A percentile compares a stretch with the other conserved stretches of the same genome.
Conservation (phyloP, 306 rosid species). For the Quillaja saponaria region DNA sequence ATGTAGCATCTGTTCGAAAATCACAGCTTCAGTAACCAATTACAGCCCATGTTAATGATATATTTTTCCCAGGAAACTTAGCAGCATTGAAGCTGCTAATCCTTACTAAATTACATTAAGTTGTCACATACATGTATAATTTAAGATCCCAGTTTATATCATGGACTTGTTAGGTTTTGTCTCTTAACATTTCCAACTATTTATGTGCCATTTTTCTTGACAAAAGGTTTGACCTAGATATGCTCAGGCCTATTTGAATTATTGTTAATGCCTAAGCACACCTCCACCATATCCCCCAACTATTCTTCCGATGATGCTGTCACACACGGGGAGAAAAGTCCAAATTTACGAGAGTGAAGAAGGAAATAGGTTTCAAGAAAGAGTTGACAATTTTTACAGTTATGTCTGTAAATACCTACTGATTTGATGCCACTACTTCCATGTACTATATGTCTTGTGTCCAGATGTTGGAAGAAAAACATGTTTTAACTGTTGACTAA, state of each 20-base stretch:
- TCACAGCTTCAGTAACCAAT: neutral
- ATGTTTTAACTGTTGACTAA: neutral
- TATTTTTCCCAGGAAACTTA: slow-evolving; percentile 13
- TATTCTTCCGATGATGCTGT: no score
- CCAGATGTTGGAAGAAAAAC: slow-evolving; percentile 4
- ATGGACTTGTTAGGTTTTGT: slow-evolving; percentile 1
- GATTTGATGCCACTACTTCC: neutral
- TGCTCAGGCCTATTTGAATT: no score
- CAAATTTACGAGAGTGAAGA: slow-evolving; percentile 3
- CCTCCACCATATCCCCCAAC: no score
- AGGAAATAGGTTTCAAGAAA: neutral
- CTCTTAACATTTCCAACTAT: neutral
- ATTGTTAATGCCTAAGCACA: no score
- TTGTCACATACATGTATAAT: slow-evolving; percentile 7
- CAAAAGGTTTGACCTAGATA: no score
- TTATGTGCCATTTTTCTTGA: no score
- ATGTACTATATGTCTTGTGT: no score
- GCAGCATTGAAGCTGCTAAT: slow-evolving; percentile 14
- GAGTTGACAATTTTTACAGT: slow-evolving; percentile 5
- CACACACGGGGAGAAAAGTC: neutral
- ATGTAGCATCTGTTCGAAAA: slow-evolving; percentile 7
- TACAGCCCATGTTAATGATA: neutral
- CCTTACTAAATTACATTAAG: slow-evolving; percentile 2
- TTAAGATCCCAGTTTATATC: slow-evolving; percentile 2
- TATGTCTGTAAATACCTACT: neutral